Evolutionary conservation across 192 early-diverging fungal genomes (phyloP).

Genomic region (Haplosporangium gracile): DNA sequence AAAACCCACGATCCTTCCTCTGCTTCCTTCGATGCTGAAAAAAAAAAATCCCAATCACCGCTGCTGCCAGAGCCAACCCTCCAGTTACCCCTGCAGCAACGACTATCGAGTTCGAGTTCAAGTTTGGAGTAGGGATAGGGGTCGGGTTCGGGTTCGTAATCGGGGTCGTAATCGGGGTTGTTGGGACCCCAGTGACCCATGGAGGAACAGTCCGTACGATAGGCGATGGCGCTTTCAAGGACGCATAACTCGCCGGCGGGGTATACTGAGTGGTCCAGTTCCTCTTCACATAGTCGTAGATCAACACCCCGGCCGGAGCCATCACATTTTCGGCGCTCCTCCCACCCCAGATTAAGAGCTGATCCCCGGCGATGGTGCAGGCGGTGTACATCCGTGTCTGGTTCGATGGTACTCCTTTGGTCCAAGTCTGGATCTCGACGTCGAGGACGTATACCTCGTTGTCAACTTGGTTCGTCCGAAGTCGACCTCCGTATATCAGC

Average conservation of each 20-base stretch:
- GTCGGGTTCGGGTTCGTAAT: background rate
- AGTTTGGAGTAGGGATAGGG: background rate
- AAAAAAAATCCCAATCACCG: background rate
- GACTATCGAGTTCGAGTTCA: background rate
- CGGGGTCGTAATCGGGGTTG: background rate
- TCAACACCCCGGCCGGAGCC: background rate
- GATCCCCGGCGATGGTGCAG: slow-evolving; percentile 34
- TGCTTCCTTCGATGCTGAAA: background rate
- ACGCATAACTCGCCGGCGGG: slow-evolving; percentile 7
- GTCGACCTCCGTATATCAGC: background rate
- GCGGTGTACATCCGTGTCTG: slow-evolving; percentile 17
- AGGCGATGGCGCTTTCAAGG: background rate
- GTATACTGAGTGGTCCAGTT: slow-evolving; percentile 24
- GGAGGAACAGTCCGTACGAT: background rate
- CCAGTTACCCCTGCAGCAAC: slow-evolving; percentile 39
- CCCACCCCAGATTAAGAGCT: slow-evolving; percentile 39
- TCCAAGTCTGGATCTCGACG: slow-evolving; percentile 2
- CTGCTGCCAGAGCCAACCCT: background rate
- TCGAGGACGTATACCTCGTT: slow-evolving; percentile 34
- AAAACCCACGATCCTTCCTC: background rate
- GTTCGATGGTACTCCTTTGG: background rate
- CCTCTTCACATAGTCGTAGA: slow-evolving; percentile 24
- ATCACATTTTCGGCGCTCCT: background rate
- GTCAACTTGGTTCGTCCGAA: background rate
- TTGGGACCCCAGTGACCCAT: background rate